A percentile compares a stretch with the other conserved stretches of the same genome.
Evolutionary conservation across 2,329 filamentous ascomycete species (phyloP).

Genomic region (Fusarium nematophilum): DNA sequence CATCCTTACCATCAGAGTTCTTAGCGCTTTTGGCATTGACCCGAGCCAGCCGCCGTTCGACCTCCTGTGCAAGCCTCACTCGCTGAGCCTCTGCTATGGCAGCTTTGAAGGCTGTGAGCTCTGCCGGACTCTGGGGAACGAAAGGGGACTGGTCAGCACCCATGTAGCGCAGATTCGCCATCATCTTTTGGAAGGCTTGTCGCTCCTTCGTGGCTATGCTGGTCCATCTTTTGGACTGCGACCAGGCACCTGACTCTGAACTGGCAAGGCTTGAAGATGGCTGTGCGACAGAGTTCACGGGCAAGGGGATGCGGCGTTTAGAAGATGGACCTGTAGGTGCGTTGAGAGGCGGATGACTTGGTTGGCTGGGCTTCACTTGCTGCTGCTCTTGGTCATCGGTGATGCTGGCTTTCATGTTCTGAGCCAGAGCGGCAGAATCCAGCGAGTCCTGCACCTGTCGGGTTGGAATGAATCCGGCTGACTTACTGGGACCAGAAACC

Average conservation of each 20-base stretch:
- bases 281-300: conserved; percentile 19
- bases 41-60: conserved; percentile 39
- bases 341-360: conserved; percentile 8
- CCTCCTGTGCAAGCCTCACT: conserved; percentile 39
- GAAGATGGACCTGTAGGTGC: conserved; percentile 25
- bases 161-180: conserved; percentile 50
- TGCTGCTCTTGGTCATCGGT: not conserved
- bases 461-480: conserved; percentile 29
- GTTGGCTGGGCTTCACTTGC: not conserved
- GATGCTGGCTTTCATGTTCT: conserved; percentile 3
- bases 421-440: not conserved
- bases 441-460: conserved; percentile 24
- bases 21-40: conserved; percentile 24
- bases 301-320: conserved; percentile 10
- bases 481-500: conserved; percentile 14
- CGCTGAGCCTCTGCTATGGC: conserved; percentile 44
- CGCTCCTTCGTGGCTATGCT: conserved; percentile 50
- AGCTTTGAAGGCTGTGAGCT: conserved; percentile 49
- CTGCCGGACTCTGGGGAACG: conserved; percentile 49
- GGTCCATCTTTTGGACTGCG: conserved; percentile 55
- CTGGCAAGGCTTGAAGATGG: not conserved
- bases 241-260: conserved; percentile 47
- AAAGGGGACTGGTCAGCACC: conserved; percentile 52
- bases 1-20: conserved; percentile 2
- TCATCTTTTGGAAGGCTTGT: conserved; percentile 50